Conservation (phyloP, 75 land plant genomes). For the Pinus albicaulis region DNA sequence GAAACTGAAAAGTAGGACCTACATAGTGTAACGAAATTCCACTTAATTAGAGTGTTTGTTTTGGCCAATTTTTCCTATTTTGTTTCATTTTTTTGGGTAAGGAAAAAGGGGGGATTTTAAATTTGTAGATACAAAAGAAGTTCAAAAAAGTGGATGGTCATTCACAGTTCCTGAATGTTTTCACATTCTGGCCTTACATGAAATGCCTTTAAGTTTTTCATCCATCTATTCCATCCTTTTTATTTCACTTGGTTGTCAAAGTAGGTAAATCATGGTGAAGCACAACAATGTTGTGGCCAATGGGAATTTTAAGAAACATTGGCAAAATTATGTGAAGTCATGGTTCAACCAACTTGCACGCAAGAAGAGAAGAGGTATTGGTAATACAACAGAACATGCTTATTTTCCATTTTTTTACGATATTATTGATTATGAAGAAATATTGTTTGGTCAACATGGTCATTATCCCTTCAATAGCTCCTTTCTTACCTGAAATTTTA, state of each 20-base stretch:
- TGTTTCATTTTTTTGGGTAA: no score
- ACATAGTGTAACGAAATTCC: no score
- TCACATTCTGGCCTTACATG: no score
- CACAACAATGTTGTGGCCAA: slow-evolving; percentile 75
- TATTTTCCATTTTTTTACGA: background rate
- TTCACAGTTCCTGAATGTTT: no score
- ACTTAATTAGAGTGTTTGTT: no score
- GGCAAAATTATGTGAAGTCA: slow-evolving; percentile 74
- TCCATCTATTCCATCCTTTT: background rate
- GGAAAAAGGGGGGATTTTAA: no score
- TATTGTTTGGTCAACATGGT: no score
- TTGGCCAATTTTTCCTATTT: no score
- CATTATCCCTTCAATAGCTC: background rate
- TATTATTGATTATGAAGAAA: no score
- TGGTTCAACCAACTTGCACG: slow-evolving; percentile 83
- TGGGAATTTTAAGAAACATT: slow-evolving; percentile 78
- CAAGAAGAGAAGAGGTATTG: slow-evolving; percentile 58
- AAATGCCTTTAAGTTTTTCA: no score
- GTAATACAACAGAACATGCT: slow-evolving; percentile 13
- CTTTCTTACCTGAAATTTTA: background rate
- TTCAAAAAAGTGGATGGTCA: slow-evolving; percentile 5
- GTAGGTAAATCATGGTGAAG: slow-evolving; percentile 48
- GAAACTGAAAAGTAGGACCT: no score
- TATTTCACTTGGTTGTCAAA: background rate
- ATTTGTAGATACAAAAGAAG: no score